These are phyloP conservation scores for Dothideomycetidae sp. DNA, from an alignment of 2,329 filamentous ascomycete species.

Conservation along the genomic window DNA sequence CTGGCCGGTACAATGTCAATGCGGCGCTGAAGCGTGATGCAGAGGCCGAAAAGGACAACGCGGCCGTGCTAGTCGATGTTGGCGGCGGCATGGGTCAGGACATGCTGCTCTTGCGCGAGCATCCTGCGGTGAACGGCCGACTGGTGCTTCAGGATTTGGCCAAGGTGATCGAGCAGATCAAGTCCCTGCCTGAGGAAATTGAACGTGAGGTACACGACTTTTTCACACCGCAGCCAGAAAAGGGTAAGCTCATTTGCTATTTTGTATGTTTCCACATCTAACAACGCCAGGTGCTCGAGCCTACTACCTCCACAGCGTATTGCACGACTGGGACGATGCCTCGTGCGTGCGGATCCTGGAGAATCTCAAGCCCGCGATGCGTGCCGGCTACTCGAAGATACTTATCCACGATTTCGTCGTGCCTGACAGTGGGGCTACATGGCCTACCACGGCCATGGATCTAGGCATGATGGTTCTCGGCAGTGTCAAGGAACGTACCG, in stretches of 20 bases:
- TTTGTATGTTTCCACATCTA: too few relatives aligned
- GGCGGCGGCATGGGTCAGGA: conserved; percentile 17
- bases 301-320: conserved; percentile 16
- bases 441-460: conserved; percentile 4
- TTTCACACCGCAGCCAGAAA: conserved; percentile 19
- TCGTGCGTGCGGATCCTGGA: conserved; percentile 12
- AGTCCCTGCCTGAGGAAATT: conserved; percentile 12
- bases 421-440: conserved; percentile 10
- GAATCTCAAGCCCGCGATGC: conserved; percentile 16
- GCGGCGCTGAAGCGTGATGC: not conserved
- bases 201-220: conserved; percentile 20
- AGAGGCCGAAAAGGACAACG: conserved; percentile 9
- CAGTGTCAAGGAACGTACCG: conserved; percentile 6
- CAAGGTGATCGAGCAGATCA: conserved; percentile 8
- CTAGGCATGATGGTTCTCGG: conserved; percentile 7
- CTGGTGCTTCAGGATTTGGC: conserved; percentile 9
- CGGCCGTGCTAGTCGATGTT: conserved; percentile 16
- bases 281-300: conserved; percentile 13
- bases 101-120: conserved; percentile 12
- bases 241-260: too few relatives aligned
- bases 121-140: conserved; percentile 10
- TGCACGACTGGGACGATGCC: conserved; percentile 18
- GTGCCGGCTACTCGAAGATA: conserved; percentile 15
- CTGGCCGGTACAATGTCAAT: not conserved
- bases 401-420: conserved; percentile 17